Percentiles rank a stretch among this genome's conserved stretches.
phyloP scores from a whole-genome alignment of 2,329 filamentous ascomycete species.

The Domatiomyces globalis region DNA sequence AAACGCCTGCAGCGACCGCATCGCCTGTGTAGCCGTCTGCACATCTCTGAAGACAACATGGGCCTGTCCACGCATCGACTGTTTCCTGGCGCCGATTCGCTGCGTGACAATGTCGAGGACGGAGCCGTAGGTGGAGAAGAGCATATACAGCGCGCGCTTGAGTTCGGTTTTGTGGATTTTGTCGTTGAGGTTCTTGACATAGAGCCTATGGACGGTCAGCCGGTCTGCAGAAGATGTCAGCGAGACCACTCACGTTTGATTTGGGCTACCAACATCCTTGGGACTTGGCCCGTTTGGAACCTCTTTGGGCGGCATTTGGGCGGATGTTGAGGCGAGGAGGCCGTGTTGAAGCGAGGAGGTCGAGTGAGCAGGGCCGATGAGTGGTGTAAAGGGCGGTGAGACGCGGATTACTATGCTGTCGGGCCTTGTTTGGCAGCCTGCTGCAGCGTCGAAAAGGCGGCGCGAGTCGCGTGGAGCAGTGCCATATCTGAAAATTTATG shows the following conservation, averaged over 20 bases:
- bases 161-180: slow-evolving; percentile 85
- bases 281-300: slow-evolving; percentile 3
- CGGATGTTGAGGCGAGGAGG: not conserved
- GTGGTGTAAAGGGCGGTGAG: not conserved
- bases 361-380: not conserved
- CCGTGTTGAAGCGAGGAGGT: too few relatives aligned
- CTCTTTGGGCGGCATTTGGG: slow-evolving; percentile 6
- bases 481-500: not conserved
- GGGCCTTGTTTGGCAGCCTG: not conserved
- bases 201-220: slow-evolving; percentile 48
- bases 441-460: not conserved
- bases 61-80: slow-evolving; percentile 89
- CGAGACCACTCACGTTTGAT: slow-evolving; percentile 52
- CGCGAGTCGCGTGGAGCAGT: too few relatives aligned
- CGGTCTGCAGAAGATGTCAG: slow-evolving; percentile 3
- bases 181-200: slow-evolving; percentile 74
- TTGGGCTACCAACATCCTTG: slow-evolving; percentile 45
- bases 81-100: slow-evolving; percentile 50
- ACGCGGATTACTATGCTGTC: not conserved
- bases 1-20: slow-evolving; percentile 75
- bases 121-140: slow-evolving; percentile 86
- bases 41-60: slow-evolving; percentile 83
- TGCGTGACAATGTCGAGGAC: slow-evolving; percentile 75
- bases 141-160: slow-evolving; percentile 72
- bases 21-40: slow-evolving; percentile 82